Conservation (phyloP, 2,329 filamentous ascomycete genomes). For the Apiospora marii region DNA sequence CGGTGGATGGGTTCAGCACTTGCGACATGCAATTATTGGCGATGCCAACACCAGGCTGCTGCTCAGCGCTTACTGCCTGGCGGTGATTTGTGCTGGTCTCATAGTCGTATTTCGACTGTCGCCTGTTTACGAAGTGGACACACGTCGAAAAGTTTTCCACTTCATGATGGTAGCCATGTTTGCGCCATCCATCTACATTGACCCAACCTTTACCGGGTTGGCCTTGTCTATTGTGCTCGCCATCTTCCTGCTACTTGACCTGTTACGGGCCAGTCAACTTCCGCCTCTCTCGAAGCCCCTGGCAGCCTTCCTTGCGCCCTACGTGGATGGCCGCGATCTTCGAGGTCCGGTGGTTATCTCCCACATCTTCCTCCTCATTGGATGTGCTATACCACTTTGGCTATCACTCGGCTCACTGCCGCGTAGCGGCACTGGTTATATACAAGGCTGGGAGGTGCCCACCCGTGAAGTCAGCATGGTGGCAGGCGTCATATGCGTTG, state of each 20-base stretch:
- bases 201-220: constrained; percentile 83
- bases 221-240: constrained; percentile 82
- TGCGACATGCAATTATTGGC: constrained; percentile 72
- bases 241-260: constrained; percentile 86
- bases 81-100: constrained; percentile 75
- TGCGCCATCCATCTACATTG: constrained; percentile 83
- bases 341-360: constrained; percentile 94
- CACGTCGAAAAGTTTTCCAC: constrained; percentile 94
- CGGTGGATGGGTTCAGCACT: constrained; percentile 68
- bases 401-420: constrained; percentile 77
- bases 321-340: constrained; percentile 92
- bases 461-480: constrained; percentile 87
- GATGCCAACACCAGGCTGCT: constrained; percentile 83
- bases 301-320: constrained; percentile 87
- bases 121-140: constrained; percentile 88
- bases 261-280: constrained; percentile 89
- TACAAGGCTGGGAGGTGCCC: constrained; percentile 78
- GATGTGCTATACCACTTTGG: constrained; percentile 95
- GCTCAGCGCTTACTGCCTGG: constrained; percentile 76
- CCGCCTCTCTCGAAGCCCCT: constrained; percentile 88
- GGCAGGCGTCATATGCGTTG: constrained; percentile 90
- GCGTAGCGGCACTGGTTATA: constrained; percentile 61
- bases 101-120: constrained; percentile 78
- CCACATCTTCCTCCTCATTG: constrained; percentile 94
- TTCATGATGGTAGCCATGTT: constrained; percentile 99